Evolutionary conservation across 768 basidiomycete genomes (phyloP).

Genomic region (Suillus subalutaceus): DNA sequence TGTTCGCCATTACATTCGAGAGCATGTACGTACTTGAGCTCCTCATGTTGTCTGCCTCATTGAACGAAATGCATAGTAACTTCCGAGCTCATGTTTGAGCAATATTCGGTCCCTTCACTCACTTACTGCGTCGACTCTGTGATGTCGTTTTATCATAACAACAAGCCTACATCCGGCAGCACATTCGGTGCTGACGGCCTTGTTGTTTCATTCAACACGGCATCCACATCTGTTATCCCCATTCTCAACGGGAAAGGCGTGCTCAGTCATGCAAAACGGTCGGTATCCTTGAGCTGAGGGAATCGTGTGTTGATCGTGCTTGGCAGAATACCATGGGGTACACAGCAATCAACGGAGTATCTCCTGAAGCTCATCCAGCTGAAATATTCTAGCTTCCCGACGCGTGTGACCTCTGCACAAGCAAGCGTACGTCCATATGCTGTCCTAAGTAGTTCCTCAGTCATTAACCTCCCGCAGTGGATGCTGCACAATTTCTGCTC

Average conservation of each 20-base stretch:
- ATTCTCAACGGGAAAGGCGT: conserved; percentile 82
- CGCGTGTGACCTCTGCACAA: conserved; percentile 75
- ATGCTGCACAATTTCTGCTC: conserved; percentile 88
- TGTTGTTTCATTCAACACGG: conserved; percentile 88
- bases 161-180: conserved; percentile 38
- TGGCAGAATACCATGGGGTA: conserved; percentile 90
- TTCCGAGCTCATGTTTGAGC: conserved; percentile 95
- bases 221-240: conserved; percentile 90
- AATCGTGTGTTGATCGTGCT: conserved; percentile 1
- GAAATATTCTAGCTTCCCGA: conserved; percentile 93
- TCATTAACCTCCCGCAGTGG: conserved; percentile 56
- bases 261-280: conserved; percentile 88
- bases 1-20: conserved; percentile 89
- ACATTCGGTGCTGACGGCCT: conserved; percentile 72
- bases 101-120: conserved; percentile 83
- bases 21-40: conserved; percentile 56
- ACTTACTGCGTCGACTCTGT: conserved; percentile 88
- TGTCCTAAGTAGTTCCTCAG: neutral
- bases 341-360: conserved; percentile 87
- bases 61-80: conserved; percentile 60
- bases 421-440: conserved; percentile 60
- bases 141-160: conserved; percentile 91
- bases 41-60: neutral
- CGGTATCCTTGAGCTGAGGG: conserved; percentile 17
- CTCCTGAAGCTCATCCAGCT: conserved; percentile 92